Evolutionary conservation across 257 asterid genomes (phyloP), one percentile per base, ranked within the genome.

Genomic region (Capsicum baccatum): DNA sequence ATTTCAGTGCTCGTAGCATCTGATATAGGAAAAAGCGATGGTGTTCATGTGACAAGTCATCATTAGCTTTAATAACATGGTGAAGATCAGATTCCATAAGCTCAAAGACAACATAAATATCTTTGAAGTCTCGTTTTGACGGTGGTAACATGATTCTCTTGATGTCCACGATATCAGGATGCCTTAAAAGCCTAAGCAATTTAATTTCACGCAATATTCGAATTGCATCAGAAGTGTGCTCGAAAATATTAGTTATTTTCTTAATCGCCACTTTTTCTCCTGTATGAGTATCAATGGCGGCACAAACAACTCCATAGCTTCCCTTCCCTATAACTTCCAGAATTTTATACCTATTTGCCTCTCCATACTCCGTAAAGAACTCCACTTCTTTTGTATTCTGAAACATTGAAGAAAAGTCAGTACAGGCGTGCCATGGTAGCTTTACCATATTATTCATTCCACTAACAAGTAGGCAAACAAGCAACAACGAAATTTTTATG

Each of bases 21-120:
- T 95, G 99, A 87, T 95, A 95, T 58, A 95, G 96, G 85, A 95
- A 95, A 88, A 95, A 95, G 3, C 98, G 96, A 79, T 95, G 96
- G 86, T 95, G 98, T 84, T 95, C 98, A 37, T 89, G 94, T 35
- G 98, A 94, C 92, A 95, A 89, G 86, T 95, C 98, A 83, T 92
- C 97, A 90, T 95, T 95, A 84, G 98, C 98, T 89, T 95, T 95
- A 84, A 95, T 92, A 83, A 95, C 98, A 90, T 95, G 98, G 86
- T 95, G 98, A 84, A 95, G 98, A 88, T 95, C 98, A 14, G 98
- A 95, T 85, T 95, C 98, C 98, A 95, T 95, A 68, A 95, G 98
- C 94, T 95, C 98, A 60, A 95, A 95, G 70, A 95, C 97, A 80
- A 95, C 98, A 86, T 90, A 95, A 68, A 95, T 93, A 85, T 95